Evolutionary conservation across 2,329 filamentous ascomycete species (phyloP), one percentile per base, ranked within the genome.

Genomic region (Phoma sp.): DNA sequence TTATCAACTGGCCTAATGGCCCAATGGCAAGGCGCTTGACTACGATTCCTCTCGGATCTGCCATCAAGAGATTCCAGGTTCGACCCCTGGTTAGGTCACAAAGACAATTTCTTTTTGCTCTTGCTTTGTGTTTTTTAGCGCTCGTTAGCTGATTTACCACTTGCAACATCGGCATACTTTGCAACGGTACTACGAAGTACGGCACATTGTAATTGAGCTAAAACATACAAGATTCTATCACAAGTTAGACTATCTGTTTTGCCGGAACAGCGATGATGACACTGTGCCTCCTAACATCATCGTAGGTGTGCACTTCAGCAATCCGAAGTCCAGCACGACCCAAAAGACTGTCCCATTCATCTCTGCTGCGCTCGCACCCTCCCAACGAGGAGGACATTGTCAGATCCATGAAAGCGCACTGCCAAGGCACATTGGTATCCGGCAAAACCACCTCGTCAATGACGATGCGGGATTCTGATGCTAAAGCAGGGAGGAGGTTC

Each of bases 1-100:
- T 21, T 26, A 38, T 5, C 26, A 33, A 47, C 43, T 43, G 66
- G 67, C 59, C 66, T 60, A 63, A 64, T 82, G 80, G 80, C 80
- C 79, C 79, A 82, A 82, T 82, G 80, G 80, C 78, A 82, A 81
- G 80, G 80, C 79, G 80, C 78, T 81, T 82, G 80, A 81, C 80
- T 82, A 81, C 79, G 80, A 80, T 65, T 56, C 7, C n/a, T n/a
- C n/a, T n/a, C n/a, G n/a, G 10, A 17, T 47, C 45, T 12, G 29
- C 12, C 32, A 47, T 47, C 45, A 47, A 47, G 45, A 47, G 45
- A 47, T 47, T 47, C 33, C 45, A 47, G 45, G 45, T 47, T 47
- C 23, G 42, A 47, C 15, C 42, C 42, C 32, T 47, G 32, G 20
- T 34, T 47, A 36, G 42, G 42, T 47, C 32, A 47, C 4, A 37